Conservation (phyloP, 2,329 filamentous ascomycete genomes). For the Penicillium capsulatum region DNA sequence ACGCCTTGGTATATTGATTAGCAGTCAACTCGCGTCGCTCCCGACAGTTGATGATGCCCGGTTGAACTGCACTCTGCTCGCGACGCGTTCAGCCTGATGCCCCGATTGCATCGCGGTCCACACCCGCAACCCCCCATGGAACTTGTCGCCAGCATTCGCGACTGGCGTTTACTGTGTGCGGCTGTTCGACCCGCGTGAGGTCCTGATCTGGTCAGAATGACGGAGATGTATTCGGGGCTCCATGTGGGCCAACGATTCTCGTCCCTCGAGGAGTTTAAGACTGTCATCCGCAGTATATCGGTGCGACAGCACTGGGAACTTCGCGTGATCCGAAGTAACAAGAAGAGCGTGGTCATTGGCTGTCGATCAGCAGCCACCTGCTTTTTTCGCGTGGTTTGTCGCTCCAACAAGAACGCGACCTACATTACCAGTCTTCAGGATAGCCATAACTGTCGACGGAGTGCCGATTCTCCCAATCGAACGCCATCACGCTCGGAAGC, state of each 20-base stretch:
- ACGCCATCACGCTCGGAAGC: conserved; percentile 39
- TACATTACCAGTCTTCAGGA: conserved; percentile 41
- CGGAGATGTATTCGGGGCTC: conserved; percentile 40
- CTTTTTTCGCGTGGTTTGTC: conserved; percentile 40
- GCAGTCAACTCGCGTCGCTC: conserved; percentile 2
- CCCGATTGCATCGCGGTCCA: conserved; percentile 1
- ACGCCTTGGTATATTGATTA: background rate
- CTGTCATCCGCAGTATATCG: conserved; percentile 38
- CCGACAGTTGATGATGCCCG: conserved; percentile 11
- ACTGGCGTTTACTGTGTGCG: conserved; percentile 15
- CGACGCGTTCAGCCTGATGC: conserved; percentile 4
- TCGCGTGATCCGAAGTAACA: conserved; percentile 39
- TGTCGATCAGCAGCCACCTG: conserved; percentile 39
- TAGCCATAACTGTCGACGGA: conserved; percentile 35
- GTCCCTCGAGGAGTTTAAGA: conserved; percentile 40
- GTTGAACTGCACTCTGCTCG: conserved; percentile 11
- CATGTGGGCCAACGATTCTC: conserved; percentile 37
- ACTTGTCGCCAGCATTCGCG: conserved; percentile 15
- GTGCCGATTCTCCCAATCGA: conserved; percentile 25
- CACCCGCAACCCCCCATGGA: conserved; percentile 24
- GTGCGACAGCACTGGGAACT: conserved; percentile 42
- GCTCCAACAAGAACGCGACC: conserved; percentile 39
- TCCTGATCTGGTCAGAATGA: conserved; percentile 25
- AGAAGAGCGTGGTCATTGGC: conserved; percentile 41
- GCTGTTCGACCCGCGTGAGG: conserved; percentile 12